Base-by-base conservation (phyloP, 169 alveolate species). In the Plasmodium falciparum region DNA sequence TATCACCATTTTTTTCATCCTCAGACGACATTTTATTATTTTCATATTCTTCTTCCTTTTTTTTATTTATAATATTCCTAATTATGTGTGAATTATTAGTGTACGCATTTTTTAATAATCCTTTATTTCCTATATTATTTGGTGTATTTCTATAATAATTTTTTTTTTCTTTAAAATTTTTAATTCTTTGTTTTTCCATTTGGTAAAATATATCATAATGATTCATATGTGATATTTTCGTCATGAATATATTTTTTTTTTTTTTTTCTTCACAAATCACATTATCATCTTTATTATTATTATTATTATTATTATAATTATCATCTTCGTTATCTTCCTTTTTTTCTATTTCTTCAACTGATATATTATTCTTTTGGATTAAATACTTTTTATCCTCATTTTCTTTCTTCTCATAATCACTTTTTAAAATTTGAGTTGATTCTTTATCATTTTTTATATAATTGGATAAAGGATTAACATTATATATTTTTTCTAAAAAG, bases 101-200 rank as follows among this genome's bases (percentile, higher is more conserved):
- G 26, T 78, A 78, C n/a, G 89, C 17, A 3, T 80, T 67, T 9
- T 69, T 69, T 20, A 72, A 5, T 49, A 80, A 80, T 9, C 22
- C 17, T 49, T 67, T 59, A 13, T 80, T 80, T 33, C 83, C 83
- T 11, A n/a, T 29, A 52, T 69, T 80, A 67, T 80, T 9, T 54
- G 61, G 24, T 29, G 12, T 61, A 33, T 33, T 33, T 33, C 45
- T 33, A 20, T 26, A 22, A 67, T 24, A 67, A 45, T 8, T 67
- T 4, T 47, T 58, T 49, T 69, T 80, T 24, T 72, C 90, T 26
- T 58, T 24, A 62, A 80, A 67, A 20, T 20, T 69, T 61, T 12
- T 67, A 29, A 54, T 80, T 52, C 90, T 54, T 39, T 80, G 59
- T 17, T 49, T 80, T 80, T 80, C 90, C 65, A 52, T 66, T 80